Percentiles rank a stretch among this genome's conserved stretches.
phyloP scores from a whole-genome alignment of 176 grass and related monocot genomes.

The Oryza brachyantha region DNA sequence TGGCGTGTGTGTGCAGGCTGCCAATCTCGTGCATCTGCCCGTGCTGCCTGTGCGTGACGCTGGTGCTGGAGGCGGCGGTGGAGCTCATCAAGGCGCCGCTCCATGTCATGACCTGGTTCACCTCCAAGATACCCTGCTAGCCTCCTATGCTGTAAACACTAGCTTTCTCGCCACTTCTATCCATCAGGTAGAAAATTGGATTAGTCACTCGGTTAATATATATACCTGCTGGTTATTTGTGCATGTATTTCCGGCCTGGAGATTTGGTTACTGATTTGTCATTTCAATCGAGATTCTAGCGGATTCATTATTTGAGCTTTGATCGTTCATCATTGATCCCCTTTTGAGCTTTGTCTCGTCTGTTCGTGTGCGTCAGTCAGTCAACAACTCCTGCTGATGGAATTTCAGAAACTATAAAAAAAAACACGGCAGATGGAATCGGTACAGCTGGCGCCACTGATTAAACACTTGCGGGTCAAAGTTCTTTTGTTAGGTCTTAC shows the following conservation, averaged over 20 bases:
- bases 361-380: background rate
- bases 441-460: no score
- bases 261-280: background rate
- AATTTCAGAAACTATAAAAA: background rate
- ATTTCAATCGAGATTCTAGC: background rate
- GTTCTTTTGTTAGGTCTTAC: no score
- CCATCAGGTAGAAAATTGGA: background rate
- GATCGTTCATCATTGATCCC: background rate
- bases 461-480: no score
- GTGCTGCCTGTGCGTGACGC: slow-evolving; percentile 72
- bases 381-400: background rate
- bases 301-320: no score
- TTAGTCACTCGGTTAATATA: background rate
- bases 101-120: slow-evolving; percentile 84
- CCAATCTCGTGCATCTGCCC: slow-evolving; percentile 74
- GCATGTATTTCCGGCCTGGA: background rate
- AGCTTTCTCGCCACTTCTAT: background rate
- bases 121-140: slow-evolving; percentile 69
- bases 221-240: background rate
- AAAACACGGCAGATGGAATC: background rate
- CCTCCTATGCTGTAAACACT: no score
- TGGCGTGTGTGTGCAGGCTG: slow-evolving; percentile 22
- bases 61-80: slow-evolving; percentile 62
- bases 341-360: background rate
- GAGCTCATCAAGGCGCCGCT: slow-evolving; percentile 76